Evolutionary conservation across 331 rosid species (phyloP).

Genomic region (Stylosanthes scabra): DNA sequence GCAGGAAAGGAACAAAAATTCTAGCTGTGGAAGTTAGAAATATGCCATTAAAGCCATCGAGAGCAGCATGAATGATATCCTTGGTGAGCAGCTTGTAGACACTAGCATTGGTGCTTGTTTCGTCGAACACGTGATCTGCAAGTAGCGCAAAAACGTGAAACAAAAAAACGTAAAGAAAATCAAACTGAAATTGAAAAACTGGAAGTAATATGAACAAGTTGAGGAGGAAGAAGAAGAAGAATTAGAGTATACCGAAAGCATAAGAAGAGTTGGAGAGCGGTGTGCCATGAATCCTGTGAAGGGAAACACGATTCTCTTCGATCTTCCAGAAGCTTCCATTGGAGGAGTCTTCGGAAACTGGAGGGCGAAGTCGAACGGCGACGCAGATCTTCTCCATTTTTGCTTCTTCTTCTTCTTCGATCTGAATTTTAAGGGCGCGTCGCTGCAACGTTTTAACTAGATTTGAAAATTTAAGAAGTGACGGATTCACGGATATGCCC

Average conservation of each 20-base stretch:
- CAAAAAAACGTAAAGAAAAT: neutral
- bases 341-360: slow-evolving; percentile 51
- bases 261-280: slow-evolving; percentile 73
- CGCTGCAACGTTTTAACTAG: neutral
- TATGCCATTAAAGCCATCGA: slow-evolving; percentile 89
- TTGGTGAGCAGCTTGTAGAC: slow-evolving; percentile 82
- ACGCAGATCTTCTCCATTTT: slow-evolving; percentile 94
- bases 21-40: neutral
- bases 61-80: slow-evolving; percentile 85
- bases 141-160: neutral
- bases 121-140: slow-evolving; percentile 87
- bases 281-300: slow-evolving; percentile 82
- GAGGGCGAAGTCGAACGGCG: slow-evolving; percentile 85
- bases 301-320: slow-evolving; percentile 89
- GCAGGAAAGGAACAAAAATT: neutral
- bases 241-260: slow-evolving; percentile 66
- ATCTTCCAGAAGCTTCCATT: slow-evolving; percentile 77
- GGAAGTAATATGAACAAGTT: no score
- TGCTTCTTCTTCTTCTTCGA: neutral
- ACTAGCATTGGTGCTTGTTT: slow-evolving; percentile 66
- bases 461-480: no score
- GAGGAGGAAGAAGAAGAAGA: neutral
- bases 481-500: no score
- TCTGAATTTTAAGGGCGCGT: neutral
- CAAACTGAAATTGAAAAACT: neutral